Percentiles rank a stretch among this genome's conserved stretches.
Conservation (phyloP, 2,329 filamentous ascomycete species). For the Epichloe elymi region DNA sequence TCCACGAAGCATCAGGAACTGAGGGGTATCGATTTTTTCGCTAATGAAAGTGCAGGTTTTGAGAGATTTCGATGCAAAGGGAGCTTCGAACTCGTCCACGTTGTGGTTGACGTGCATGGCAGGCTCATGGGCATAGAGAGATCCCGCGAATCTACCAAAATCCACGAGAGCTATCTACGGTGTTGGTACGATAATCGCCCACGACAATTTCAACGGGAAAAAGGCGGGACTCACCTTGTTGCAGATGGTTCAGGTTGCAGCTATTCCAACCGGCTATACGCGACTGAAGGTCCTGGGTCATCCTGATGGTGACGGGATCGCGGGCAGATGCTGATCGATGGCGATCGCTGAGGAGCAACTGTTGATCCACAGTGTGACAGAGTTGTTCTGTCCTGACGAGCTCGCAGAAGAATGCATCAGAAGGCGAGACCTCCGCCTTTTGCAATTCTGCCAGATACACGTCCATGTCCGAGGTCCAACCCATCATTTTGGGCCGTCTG, state of each 20-base stretch:
- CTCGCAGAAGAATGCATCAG: conserved; percentile 4
- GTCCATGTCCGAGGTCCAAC: conserved; percentile 1
- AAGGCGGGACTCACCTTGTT: not conserved
- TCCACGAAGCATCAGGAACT: conserved; percentile 1
- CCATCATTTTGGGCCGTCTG: not conserved
- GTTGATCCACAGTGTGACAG: not conserved
- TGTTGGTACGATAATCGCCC: not conserved
- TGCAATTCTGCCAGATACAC: not conserved
- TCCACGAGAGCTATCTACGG: not conserved
- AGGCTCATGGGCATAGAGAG: conserved; percentile 1
- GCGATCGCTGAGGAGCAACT: not conserved
- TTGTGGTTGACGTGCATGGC: conserved; percentile 3
- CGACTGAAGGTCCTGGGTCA: not conserved
- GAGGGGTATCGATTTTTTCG: not conserved
- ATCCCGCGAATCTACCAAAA: not conserved
- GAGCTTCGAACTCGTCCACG: conserved; percentile 2
- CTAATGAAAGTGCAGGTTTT: conserved; percentile 1
- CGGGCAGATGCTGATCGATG: not conserved
- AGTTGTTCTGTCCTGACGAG: conserved; percentile 1
- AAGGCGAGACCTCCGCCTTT: not conserved
- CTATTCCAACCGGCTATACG: not conserved
- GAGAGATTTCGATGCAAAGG: conserved; percentile 1
- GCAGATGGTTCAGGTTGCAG: not conserved
- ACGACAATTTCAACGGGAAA: too few species aligned
- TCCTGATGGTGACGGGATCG: not conserved